Base-by-base conservation (phyloP, 202 grass and related monocot species). In the Zizania palustris region DNA sequence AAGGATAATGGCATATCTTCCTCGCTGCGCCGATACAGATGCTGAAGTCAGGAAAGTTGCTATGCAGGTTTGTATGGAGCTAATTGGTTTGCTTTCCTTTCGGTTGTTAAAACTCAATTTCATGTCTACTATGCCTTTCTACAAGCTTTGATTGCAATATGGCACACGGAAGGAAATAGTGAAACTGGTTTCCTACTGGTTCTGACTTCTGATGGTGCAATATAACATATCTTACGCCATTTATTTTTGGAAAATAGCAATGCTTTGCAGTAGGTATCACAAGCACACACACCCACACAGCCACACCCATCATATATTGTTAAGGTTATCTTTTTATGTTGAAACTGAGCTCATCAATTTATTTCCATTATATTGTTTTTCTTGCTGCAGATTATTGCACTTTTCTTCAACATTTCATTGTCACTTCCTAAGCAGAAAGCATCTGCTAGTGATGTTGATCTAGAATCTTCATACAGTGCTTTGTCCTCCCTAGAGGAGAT, bases 401-500 rank as follows among this genome's bases (percentile, higher is more conserved):
- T 94, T 77, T 92, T 97, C 77, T 97, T 97, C 87, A 88, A 86
- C 77, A 88, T 97, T 50, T 89, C 94, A 62, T 87, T 97, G 75
- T 97, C 91, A 59, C 91, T 97, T 80, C 94, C 94, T 67, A 97
- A 91, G 81, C 88, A 93, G 72, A 90, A 90, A 63, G 67, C 88
- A 69, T 88, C 87, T 58, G 64, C 77, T 61, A 86, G 69, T 81
- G 91, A 88, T 53, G 74, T 89, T 37, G 94, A 97, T 86, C 82
- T 97, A 78, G 94, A 97, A 89, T 86, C 90, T 84, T 92, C 94
- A 39, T 97, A 97, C 37, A 61, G 79, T 82, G 91, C 94, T 72
- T 89, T 97, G 71, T 93, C 91, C 63, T 94, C 91, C 83, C 80
- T 97, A 10, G 94, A 97, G 85, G 94, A 97, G 72, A 88, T 93